These are phyloP conservation scores for Russula griseocarnosa DNA, from an alignment of 768 basidiomycete species.

Conservation along the genomic window DNA sequence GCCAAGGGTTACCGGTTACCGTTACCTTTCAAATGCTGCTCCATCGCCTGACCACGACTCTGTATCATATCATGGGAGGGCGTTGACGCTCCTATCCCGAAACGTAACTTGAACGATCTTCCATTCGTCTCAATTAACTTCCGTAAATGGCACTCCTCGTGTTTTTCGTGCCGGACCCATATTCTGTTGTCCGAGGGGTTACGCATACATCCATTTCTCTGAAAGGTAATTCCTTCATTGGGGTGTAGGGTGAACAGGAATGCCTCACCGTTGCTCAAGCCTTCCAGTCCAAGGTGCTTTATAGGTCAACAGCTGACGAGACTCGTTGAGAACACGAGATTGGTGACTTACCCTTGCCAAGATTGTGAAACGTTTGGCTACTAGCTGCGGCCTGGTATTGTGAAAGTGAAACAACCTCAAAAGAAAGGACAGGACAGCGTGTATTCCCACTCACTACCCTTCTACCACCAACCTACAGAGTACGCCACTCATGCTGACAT, in stretches of 20 bases:
- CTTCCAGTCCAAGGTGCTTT: neutral
- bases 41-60: neutral
- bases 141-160: conserved; percentile 17
- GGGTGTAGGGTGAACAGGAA: conserved; percentile 12
- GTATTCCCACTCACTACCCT: conserved; percentile 9
- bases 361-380: neutral
- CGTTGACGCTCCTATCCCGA: conserved; percentile 14
- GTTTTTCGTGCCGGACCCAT: conserved; percentile 22
- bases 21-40: neutral
- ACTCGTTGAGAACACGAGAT: conserved; percentile 23
- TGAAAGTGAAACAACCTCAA: conserved; percentile 12
- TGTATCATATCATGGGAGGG: neutral
- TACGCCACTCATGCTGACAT: conserved; percentile 1
- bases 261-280: neutral
- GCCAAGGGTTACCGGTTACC: conserved; percentile 10
- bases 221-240: conserved; percentile 14
- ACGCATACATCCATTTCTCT: neutral
- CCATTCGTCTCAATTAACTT: conserved; percentile 13
- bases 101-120: neutral
- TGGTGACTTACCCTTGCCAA: conserved; percentile 4
- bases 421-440: conserved; percentile 6
- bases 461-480: conserved; percentile 4
- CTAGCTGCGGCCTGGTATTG: neutral
- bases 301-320: conserved; percentile 11
- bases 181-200: neutral